A percentile compares a stretch with the other conserved stretches of the same genome.
Conservation (phyloP, 2,329 filamentous ascomycete species). For the Phyllosticta citriasiana region DNA sequence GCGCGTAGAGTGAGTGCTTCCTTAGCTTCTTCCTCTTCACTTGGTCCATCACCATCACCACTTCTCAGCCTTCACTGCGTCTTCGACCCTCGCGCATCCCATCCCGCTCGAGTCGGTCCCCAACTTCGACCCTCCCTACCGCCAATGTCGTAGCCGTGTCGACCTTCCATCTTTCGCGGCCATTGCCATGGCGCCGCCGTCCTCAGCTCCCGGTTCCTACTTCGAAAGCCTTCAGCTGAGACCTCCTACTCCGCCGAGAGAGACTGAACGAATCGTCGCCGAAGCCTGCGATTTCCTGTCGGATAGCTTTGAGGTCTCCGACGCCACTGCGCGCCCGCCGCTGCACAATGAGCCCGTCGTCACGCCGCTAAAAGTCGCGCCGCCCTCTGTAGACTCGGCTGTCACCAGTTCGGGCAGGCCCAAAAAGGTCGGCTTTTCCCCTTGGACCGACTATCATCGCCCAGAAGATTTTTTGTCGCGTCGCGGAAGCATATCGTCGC, state of each 20-base stretch:
- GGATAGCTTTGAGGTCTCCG: constrained; percentile 30
- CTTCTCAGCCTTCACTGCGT: not conserved
- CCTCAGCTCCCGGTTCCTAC: constrained; percentile 17
- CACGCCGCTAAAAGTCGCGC: constrained; percentile 32
- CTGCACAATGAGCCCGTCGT: constrained; percentile 15
- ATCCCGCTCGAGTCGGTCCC: not conserved
- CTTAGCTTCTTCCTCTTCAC: not conserved
- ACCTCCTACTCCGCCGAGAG: constrained; percentile 48
- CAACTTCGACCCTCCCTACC: not conserved
- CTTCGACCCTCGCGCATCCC: not conserved
- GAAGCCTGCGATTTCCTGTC: constrained; percentile 35
- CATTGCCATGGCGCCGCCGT: constrained; percentile 22
- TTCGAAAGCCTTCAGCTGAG: constrained; percentile 40
- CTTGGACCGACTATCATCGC: constrained; percentile 46
- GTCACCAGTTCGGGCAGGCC: constrained; percentile 27
- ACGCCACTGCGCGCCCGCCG: constrained; percentile 14
- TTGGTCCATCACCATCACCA: not conserved
- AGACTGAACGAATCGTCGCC: constrained; percentile 25
- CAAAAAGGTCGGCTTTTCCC: constrained; percentile 56
- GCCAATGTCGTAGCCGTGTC: not conserved
- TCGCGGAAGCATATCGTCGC: constrained; percentile 20
- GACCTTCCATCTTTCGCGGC: not conserved
- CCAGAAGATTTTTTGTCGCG: constrained; percentile 18
- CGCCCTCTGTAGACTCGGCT: constrained; percentile 30
- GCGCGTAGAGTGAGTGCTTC: not conserved